Conservation (phyloP, 495 filamentous ascomycete species). For the Talaromyces thailandensis region DNA sequence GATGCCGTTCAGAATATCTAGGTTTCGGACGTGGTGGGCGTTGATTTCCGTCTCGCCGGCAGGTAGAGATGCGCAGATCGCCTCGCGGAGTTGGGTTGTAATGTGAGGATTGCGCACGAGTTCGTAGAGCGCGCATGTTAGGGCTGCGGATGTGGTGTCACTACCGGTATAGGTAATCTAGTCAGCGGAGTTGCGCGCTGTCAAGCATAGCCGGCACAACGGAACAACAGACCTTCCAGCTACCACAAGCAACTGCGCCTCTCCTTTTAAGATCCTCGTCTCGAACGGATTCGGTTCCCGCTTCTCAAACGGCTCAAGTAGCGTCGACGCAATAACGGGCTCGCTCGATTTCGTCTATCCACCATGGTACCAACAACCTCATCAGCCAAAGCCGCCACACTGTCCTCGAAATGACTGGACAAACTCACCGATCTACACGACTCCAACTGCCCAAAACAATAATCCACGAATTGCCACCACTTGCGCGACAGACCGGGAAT, state of each 20-base stretch:
- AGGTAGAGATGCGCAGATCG: conserved; percentile 7
- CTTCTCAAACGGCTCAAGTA: neutral
- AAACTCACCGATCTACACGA: neutral
- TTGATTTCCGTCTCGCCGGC: conserved; percentile 7
- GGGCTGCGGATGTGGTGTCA: conserved; percentile 23
- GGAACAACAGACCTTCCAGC: neutral
- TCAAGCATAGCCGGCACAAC: too few relatives aligned
- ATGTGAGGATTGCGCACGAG: conserved; percentile 20
- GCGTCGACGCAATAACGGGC: neutral
- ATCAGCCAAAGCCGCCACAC: too few relatives aligned
- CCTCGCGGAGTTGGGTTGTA: conserved; percentile 7
- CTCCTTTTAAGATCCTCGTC: neutral
- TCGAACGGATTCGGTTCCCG: neutral
- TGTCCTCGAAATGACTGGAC: neutral
- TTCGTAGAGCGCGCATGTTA: conserved; percentile 29
- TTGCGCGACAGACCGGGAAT: conserved; percentile 16
- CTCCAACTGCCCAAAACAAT: conserved; percentile 9
- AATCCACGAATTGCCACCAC: conserved; percentile 20
- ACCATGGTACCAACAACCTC: neutral
- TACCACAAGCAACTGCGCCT: neutral
- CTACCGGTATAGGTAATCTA: too few relatives aligned
- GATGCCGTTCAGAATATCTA: conserved; percentile 27
- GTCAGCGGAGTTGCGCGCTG: too few relatives aligned
- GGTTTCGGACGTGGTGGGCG: neutral
- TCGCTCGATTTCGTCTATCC: neutral